Base-by-base conservation (phyloP, 495 filamentous ascomycete genomes). In the Elasticomyces elasticus region DNA sequence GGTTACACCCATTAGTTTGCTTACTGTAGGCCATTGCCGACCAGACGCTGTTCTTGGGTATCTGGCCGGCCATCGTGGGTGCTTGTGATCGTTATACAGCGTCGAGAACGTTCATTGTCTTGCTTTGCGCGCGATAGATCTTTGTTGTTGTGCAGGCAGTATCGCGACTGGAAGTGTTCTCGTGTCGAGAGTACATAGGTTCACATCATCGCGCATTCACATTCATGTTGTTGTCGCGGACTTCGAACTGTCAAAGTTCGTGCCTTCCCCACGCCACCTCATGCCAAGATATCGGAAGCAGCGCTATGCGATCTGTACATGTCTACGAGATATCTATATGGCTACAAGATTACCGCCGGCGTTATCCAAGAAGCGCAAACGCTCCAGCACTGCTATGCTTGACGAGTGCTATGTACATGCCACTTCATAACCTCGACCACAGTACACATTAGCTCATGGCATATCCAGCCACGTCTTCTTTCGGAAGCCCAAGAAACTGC, bases 11-110 rank as follows among this genome's bases (percentile, higher is more conserved):
- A n/a, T n/a, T n/a, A n/a, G n/a, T n/a, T n/a, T n/a, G n/a, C n/a
- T n/a, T n/a, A n/a, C n/a, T 55, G 48, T 72, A 72, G 52, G 50
- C 43, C 69, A 70, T 72, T 17, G 58, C 60, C 1, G 59, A 42
- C 68, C 67, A 71, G 33, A 71, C 62, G 54, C 52, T 59, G 53
- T 58, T 60, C 2, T 54, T 55, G 7, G 56, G 52, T 13, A 45
- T 55, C 10, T 28, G 22, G 24, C 41, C 44, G 0, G 52, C 56
- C 52, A 60, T 60, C 24, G 3, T 40, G 35, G 13, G 35, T 40
- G 35, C 1, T 55, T 23, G 30, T 20, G 5, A 31, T 7, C 6
- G 41, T 25, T n/a, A 11, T 10, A 22, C n/a, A 46, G 22, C 6
- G 20, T 12, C 43, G 9, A 24, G n/a, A 24, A 10, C n/a, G 41